These are phyloP conservation scores for Dipteronia dyeriana DNA, from an alignment of 345 rosid species.

Conservation along the genomic window DNA sequence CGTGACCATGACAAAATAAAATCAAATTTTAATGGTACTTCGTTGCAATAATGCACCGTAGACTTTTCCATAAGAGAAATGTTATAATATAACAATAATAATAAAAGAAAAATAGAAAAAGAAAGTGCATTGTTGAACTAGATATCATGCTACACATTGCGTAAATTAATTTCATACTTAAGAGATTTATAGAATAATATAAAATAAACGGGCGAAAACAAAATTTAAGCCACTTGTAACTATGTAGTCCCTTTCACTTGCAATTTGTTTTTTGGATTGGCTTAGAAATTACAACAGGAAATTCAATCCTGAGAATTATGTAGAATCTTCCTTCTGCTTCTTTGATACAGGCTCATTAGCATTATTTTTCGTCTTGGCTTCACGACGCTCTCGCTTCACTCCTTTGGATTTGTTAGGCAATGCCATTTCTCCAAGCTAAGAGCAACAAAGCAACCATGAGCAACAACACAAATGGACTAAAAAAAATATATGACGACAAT, in stretches of 20 bases:
- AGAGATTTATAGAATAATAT: not conserved
- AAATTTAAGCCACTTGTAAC: not conserved
- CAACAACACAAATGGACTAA: not conserved
- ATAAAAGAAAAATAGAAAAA: too few species aligned
- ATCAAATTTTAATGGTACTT: too few species aligned
- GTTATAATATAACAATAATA: too few species aligned
- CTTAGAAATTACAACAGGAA: not conserved
- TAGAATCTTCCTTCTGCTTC: slow-evolving; percentile 61
- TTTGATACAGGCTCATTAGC: slow-evolving; percentile 44
- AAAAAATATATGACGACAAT: not conserved
- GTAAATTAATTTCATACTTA: not conserved
- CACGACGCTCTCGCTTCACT: slow-evolving; percentile 90
- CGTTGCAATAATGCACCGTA: too few species aligned
- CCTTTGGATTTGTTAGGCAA: slow-evolving; percentile 77
- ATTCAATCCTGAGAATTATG: slow-evolving; percentile 22
- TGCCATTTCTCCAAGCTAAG: slow-evolving; percentile 58
- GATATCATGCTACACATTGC: not conserved
- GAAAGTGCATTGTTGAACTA: not conserved
- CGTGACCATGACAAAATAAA: too few species aligned
- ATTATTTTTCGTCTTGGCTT: slow-evolving; percentile 55
- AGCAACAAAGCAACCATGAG: slow-evolving; percentile 3
- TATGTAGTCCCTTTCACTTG: slow-evolving; percentile 8
- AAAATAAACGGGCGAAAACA: not conserved
- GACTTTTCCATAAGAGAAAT: too few species aligned
- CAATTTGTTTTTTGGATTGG: too few species aligned